These are phyloP conservation scores for Pouteria campechiana DNA, from an alignment of 179 eudicot species.

Conservation along the genomic window DNA sequence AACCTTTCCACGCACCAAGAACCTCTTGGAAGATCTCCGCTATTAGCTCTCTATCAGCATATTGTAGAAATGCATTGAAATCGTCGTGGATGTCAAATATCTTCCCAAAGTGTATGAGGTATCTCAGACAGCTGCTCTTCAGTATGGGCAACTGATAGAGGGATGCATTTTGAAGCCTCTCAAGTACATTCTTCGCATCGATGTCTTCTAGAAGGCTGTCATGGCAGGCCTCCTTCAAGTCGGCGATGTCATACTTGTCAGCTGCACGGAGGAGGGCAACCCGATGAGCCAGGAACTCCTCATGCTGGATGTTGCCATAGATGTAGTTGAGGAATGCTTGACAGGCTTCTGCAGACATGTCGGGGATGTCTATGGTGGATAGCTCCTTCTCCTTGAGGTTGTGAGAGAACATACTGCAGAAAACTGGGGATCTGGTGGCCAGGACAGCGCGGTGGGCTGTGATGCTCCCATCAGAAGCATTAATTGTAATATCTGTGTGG, in stretches of 20 bases:
- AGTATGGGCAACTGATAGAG: constrained; percentile 61
- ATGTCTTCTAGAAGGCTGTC: constrained; percentile 73
- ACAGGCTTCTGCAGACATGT: constrained; percentile 64
- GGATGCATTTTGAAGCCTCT: constrained; percentile 65
- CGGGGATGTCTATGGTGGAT: constrained; percentile 59
- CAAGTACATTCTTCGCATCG: constrained; percentile 61
- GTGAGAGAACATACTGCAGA: constrained; percentile 72
- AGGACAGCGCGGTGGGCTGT: constrained; percentile 83
- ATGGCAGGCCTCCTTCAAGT: constrained; percentile 76
- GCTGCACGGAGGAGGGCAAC: constrained; percentile 69
- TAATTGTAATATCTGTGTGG: constrained; percentile 71
- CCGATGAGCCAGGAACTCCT: constrained; percentile 53
- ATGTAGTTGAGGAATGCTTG: constrained; percentile 64
- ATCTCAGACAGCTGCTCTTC: constrained; percentile 53
- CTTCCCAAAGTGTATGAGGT: constrained; percentile 79
- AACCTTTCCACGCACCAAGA: constrained; percentile 84
- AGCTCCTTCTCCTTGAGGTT: constrained; percentile 67
- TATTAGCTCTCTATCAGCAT: constrained; percentile 68
- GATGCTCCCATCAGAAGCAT: constrained; percentile 55
- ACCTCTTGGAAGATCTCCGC: constrained; percentile 64
- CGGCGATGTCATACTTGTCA: constrained; percentile 68
- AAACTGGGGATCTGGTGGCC: constrained; percentile 73
- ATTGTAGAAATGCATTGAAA: constrained; percentile 47
- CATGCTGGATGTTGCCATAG: constrained; percentile 39
- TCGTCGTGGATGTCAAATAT: constrained; percentile 71